Evolutionary conservation across 2,329 filamentous ascomycete genomes (phyloP), one percentile per base, ranked within the genome.

Genomic region (Ambrosiella beaveri): DNA sequence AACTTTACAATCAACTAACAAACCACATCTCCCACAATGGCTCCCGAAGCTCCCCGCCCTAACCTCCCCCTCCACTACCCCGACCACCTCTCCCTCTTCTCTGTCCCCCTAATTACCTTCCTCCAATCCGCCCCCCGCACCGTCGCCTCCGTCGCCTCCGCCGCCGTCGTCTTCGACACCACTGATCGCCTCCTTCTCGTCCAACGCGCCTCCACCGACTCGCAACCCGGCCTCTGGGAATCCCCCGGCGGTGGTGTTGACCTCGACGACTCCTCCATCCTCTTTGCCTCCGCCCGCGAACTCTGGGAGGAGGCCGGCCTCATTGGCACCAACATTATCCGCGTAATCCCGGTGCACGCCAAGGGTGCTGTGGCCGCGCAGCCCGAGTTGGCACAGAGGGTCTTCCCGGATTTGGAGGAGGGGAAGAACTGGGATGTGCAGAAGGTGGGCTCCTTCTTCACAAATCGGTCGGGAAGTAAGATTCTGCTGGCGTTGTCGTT

Each of bases 211-310:
- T 61, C 68, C 5, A 65, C 69, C 62, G 74, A 76, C 65, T 71
- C 65, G 57, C 70, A 71, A 66, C 74, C 75, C 2, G 64, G 70
- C 58, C 65, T 62, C 3, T 78, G 75, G 75, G 75, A 78, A 59
- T 61, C 70, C 0, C 75, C 75, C 1, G 75, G 75, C 19, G 75
- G 75, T n/a, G 71, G 67, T 0, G 70, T 71, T 45, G 75, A 77
- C 54, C 55, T 64, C 0, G 64, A 66, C 0, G 74, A 77, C 61
- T 50, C 61, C 5, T 71, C 64, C 11, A 68, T 78, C 3, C 66
- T 78, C 3, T 63, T 69, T 52, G 71, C 68, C 13, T 71, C 70
- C n/a, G 71, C 69, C 13, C 69, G 75, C 13, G 75, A 78, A 65
- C 66, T 78, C 1, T 68, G 65, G 64, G 75, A 78, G 65, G 75